Percentiles rank a stretch among this genome's conserved stretches.
These are phyloP conservation scores for Phascolomyces articulosus DNA, from an alignment of 371 early-diverging fungal species.

Conservation along the genomic window DNA sequence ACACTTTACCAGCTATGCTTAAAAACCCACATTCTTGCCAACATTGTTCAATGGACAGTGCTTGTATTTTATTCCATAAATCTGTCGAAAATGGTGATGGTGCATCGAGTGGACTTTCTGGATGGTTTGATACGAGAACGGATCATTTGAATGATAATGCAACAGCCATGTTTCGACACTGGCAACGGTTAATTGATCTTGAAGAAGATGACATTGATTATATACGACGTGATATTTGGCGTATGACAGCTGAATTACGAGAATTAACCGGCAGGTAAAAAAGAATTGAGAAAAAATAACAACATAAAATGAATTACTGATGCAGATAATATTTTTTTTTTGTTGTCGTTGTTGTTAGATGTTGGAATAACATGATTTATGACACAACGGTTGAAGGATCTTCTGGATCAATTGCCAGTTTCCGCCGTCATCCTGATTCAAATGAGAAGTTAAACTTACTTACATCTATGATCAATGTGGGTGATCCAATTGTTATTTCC, in stretches of 20 bases:
- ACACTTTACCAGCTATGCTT: conserved; percentile 72
- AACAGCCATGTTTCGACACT: conserved; percentile 72
- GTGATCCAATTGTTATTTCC: conserved; percentile 87
- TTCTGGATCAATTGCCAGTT: not conserved
- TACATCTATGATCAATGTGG: conserved; percentile 61
- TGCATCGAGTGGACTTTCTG: conserved; percentile 55
- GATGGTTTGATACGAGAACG: conserved; percentile 64
- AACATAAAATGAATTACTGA: no score
- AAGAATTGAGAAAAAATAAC: no score
- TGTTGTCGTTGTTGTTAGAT: no score
- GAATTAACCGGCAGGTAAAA: conserved; percentile 34
- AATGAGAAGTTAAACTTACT: conserved; percentile 21
- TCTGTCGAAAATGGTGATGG: conserved; percentile 71
- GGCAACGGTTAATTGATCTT: conserved; percentile 77
- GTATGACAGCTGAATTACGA: conserved; percentile 48
- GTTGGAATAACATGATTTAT: conserved; percentile 29
- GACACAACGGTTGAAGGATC: not conserved
- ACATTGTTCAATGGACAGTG: conserved; percentile 65
- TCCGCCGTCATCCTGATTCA: not conserved
- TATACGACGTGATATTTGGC: conserved; percentile 84
- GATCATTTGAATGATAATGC: conserved; percentile 64
- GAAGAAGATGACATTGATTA: conserved; percentile 80
- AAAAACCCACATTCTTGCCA: conserved; percentile 68
- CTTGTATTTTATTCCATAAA: conserved; percentile 77
- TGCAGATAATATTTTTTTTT: no score